These are phyloP conservation scores for Akanthomyces lecanii DNA, from an alignment of 2,329 filamentous ascomycete genomes.

Conservation along the genomic window DNA sequence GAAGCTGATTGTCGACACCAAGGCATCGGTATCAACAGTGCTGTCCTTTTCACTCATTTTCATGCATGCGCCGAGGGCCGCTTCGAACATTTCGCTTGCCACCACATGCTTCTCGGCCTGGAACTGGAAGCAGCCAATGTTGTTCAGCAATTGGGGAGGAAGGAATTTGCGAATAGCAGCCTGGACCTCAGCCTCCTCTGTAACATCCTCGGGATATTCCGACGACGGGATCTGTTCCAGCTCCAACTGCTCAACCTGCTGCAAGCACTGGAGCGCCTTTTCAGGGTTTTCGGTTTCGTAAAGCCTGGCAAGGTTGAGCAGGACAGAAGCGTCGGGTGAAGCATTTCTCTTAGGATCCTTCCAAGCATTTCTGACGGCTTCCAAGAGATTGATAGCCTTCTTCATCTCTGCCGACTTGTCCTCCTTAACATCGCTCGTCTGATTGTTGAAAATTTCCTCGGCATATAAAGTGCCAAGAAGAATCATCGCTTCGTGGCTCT, in stretches of 20 bases:
- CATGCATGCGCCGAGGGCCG: constrained; percentile 83
- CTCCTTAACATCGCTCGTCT: constrained; percentile 69
- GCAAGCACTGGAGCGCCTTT: constrained; percentile 85
- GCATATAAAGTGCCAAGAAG: constrained; percentile 88
- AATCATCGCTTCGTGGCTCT: constrained; percentile 83
- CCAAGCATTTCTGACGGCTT: constrained; percentile 82
- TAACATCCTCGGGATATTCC: constrained; percentile 54
- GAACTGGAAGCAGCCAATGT: constrained; percentile 94
- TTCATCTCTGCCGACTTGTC: constrained; percentile 82
- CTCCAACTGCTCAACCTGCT: constrained; percentile 89
- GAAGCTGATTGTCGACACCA: constrained; percentile 95
- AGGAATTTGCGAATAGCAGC: constrained; percentile 68
- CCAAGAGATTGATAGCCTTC: constrained; percentile 81
- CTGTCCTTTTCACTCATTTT: constrained; percentile 72
- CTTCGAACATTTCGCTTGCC: constrained; percentile 85
- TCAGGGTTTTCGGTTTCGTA: constrained; percentile 85
- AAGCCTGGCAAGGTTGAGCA: constrained; percentile 85
- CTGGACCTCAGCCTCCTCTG: constrained; percentile 56
- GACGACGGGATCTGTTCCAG: constrained; percentile 70
- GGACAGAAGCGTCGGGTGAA: constrained; percentile 75
- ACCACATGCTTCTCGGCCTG: constrained; percentile 76
- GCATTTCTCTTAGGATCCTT: constrained; percentile 87
- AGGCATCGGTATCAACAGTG: constrained; percentile 77
- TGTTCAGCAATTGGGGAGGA: constrained; percentile 89
- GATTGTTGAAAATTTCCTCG: constrained; percentile 83